Evolutionary conservation across 768 basidiomycete genomes (phyloP).

Genomic region (Tephrocybe sp.): DNA sequence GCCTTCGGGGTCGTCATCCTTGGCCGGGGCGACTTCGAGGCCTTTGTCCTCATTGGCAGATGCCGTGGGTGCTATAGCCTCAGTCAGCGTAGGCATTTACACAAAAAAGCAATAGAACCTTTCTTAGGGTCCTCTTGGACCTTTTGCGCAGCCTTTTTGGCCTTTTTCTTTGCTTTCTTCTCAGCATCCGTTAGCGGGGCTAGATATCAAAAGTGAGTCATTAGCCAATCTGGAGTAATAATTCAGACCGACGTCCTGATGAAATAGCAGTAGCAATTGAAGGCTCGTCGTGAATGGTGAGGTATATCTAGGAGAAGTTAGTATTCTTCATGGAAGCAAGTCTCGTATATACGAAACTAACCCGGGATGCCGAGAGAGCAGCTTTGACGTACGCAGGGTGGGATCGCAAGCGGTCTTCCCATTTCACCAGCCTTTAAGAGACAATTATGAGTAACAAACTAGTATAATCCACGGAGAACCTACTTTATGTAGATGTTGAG

Average conservation of each 20-base stretch:
- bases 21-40: conserved; percentile 50
- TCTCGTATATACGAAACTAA: conserved; percentile 27
- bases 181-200: conserved; percentile 56
- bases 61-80: conserved; percentile 27
- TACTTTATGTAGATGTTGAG: conserved; percentile 85
- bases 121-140: conserved; percentile 71
- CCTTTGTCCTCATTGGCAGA: conserved; percentile 67
- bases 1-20: conserved; percentile 88
- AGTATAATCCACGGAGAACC: conserved; percentile 24
- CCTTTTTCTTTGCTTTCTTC: conserved; percentile 86
- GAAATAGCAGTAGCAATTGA: conserved; percentile 46
- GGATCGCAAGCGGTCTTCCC: conserved; percentile 79
- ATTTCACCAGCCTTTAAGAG: conserved; percentile 63
- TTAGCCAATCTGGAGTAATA: neutral
- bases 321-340: neutral
- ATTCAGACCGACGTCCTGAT: conserved; percentile 33
- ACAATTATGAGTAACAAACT: neutral
- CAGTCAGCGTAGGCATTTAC: conserved; percentile 1
- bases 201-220: conserved; percentile 18
- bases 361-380: conserved; percentile 69
- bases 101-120: conserved; percentile 36
- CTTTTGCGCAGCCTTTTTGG: conserved; percentile 76
- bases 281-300: conserved; percentile 71
- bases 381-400: conserved; percentile 77
- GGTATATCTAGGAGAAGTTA: conserved; percentile 59